Evolutionary conservation across 345 rosid species (phyloP).

Genomic region (Sonneratia caseolaris): DNA sequence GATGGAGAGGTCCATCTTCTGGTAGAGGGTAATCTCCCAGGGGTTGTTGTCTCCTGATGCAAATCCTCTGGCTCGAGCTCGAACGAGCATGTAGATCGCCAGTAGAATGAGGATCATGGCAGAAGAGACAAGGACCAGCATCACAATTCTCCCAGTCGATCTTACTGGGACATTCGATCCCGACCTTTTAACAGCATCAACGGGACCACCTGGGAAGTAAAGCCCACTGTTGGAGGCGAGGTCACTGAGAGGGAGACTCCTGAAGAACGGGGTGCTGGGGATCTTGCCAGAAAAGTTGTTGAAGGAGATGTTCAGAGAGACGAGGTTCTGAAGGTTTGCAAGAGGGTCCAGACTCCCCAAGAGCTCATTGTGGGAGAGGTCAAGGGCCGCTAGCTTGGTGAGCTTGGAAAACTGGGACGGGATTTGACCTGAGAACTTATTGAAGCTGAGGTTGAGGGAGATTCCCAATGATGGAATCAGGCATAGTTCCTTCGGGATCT

Average conservation of each 20-base stretch:
- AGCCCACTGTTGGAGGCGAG: slow-evolving; percentile 64
- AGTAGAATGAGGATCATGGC: slow-evolving; percentile 55
- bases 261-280: slow-evolving; percentile 70
- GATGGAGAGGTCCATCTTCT: slow-evolving; percentile 74
- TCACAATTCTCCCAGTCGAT: slow-evolving; percentile 43
- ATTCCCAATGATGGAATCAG: slow-evolving; percentile 68
- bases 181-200: slow-evolving; percentile 27
- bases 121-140: slow-evolving; percentile 62
- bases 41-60: slow-evolving; percentile 25
- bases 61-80: slow-evolving; percentile 27
- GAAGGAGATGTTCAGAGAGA: slow-evolving; percentile 78
- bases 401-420: slow-evolving; percentile 71
- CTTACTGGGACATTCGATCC: slow-evolving; percentile 21
- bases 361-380: slow-evolving; percentile 80
- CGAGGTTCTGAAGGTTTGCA: slow-evolving; percentile 65
- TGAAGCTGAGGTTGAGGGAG: slow-evolving; percentile 83
- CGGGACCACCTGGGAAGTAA: slow-evolving; percentile 27
- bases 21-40: slow-evolving; percentile 80
- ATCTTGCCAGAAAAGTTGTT: slow-evolving; percentile 82
- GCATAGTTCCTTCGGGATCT: slow-evolving; percentile 69
- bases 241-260: slow-evolving; percentile 63
- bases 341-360: slow-evolving; percentile 52
- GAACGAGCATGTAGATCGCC: slow-evolving; percentile 51
- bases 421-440: slow-evolving; percentile 54
- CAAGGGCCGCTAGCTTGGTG: slow-evolving; percentile 62